Evolutionary conservation across 2,329 filamentous ascomycete genomes (phyloP).

Genomic region (Ophiostoma sp.): DNA sequence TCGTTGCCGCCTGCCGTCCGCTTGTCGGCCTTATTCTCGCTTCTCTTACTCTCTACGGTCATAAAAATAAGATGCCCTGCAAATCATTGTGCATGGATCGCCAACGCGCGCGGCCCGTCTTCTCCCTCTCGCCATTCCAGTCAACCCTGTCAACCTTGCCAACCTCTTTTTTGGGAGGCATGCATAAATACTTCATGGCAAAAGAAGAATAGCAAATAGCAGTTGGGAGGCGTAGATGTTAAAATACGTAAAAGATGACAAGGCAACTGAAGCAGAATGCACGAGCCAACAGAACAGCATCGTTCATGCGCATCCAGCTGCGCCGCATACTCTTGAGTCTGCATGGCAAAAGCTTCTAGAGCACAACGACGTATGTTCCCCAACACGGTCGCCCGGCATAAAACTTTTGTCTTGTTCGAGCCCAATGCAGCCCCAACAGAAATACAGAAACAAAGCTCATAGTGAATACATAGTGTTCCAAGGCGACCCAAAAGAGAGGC

Average conservation of each 20-base stretch:
- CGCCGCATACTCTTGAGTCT: not conserved
- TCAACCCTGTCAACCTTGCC: not conserved
- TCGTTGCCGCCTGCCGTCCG: slow-evolving; percentile 10
- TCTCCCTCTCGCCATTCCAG: not conserved
- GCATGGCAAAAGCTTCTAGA: not conserved
- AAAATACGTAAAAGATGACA: not conserved
- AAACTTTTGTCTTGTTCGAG: not conserved
- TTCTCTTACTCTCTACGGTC: not conserved
- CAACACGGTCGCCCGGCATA: not conserved
- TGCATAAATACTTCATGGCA: not conserved
- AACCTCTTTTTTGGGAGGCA: not conserved
- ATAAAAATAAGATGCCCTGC: not conserved
- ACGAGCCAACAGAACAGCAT: not conserved
- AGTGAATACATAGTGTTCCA: not conserved
- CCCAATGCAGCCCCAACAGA: slow-evolving; percentile 5
- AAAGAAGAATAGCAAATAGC: not conserved
- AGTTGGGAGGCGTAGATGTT: not conserved
- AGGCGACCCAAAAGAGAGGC: slow-evolving; percentile 12
- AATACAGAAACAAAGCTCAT: not conserved
- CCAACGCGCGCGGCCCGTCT: not conserved
- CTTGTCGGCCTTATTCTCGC: not conserved
- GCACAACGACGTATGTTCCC: not conserved
- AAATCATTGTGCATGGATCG: slow-evolving; percentile 16
- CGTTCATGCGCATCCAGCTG: not conserved
- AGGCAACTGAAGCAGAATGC: not conserved